Base-by-base conservation (phyloP, 2,329 filamentous ascomycete genomes). In the Helotiales sp. region DNA sequence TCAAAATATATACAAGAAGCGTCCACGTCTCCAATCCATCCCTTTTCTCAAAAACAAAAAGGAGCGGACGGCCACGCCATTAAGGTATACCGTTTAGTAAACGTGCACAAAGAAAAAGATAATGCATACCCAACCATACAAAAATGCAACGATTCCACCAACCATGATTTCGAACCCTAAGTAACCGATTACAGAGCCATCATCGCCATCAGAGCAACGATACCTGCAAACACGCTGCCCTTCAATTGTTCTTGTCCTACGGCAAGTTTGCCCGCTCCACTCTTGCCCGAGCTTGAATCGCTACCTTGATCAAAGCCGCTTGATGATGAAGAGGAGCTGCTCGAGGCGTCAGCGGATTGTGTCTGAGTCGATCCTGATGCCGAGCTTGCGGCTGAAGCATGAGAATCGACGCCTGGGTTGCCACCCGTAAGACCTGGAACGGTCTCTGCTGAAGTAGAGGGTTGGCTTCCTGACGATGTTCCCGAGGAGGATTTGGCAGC, bases 151-250 rank as follows among this genome's bases (percentile, higher is more conserved):
- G 51, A 46, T 44, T 55, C 31, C 92, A 97, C 87, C 42, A 97
- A 79, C 2, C 84, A 84, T 71, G 96, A 15, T 12, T 38, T 13
- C 33, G 24, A 52, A 69, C 96, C 95, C 0, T 86, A 86, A 15
- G 85, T 81, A 30, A 17, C 17, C 25, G 19, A 36, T 56, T 62
- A 71, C 40, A 71, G 50, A 57, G 67, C 66, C 61, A 71, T 68
- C 67, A 70, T 66, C 22, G 67, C 68, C 54, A 65, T 63, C 2
- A 71, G 62, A 12, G 67, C 69, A 30, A 71, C 61, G 33, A 71
- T 63, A 22, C 60, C 68, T 46, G 69, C 69, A 31, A 71, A 70
- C 3, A 71, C 6, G 34, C 67, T 69, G 3, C 69, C 67, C 55
- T 67, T 66, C 15, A 70, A 27, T 3, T 64, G 58, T 25, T 62